These are phyloP conservation scores for Solanum hybrid DNA, from an alignment of 305 asterid genomes.

Conservation along the genomic window DNA sequence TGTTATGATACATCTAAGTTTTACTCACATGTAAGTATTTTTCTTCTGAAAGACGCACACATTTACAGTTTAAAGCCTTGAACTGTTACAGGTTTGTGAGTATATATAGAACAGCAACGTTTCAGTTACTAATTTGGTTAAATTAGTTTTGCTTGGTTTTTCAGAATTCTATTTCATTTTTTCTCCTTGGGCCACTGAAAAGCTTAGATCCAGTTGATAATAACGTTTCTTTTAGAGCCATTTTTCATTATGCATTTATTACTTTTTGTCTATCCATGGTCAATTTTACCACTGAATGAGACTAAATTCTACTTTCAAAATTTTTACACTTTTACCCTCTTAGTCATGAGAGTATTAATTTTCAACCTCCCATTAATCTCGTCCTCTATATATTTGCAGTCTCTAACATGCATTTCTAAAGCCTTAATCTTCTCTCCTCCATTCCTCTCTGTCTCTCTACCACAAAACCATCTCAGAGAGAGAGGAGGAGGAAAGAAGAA, in stretches of 20 bases:
- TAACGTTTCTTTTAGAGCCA: not conserved
- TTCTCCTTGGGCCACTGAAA: not conserved
- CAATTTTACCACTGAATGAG: not conserved
- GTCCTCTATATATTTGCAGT: not conserved
- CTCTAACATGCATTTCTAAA: not conserved
- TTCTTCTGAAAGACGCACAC: not conserved
- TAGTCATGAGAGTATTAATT: not conserved
- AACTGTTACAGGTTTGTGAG: not conserved
- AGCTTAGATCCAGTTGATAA: not conserved
- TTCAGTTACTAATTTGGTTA: not conserved
- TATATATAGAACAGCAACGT: not conserved
- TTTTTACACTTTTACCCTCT: not conserved
- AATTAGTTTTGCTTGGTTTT: not conserved
- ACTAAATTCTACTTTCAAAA: not conserved
- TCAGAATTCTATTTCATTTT: not conserved
- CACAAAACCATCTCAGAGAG: not conserved
- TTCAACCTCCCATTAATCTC: not conserved
- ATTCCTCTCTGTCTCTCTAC: not conserved
- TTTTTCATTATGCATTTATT: not conserved
- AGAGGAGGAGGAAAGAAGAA: not conserved
- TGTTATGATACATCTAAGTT: not conserved
- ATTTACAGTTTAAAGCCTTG: not conserved
- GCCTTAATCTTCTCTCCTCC: slow-evolving; percentile 15
- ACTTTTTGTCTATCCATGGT: not conserved
- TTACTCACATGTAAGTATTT: not conserved